A percentile compares a stretch with the other conserved stretches of the same genome.
These are phyloP conservation scores for Cyberlindnera americana DNA, from an alignment of 805 yeast species.

Conservation along the genomic window DNA sequence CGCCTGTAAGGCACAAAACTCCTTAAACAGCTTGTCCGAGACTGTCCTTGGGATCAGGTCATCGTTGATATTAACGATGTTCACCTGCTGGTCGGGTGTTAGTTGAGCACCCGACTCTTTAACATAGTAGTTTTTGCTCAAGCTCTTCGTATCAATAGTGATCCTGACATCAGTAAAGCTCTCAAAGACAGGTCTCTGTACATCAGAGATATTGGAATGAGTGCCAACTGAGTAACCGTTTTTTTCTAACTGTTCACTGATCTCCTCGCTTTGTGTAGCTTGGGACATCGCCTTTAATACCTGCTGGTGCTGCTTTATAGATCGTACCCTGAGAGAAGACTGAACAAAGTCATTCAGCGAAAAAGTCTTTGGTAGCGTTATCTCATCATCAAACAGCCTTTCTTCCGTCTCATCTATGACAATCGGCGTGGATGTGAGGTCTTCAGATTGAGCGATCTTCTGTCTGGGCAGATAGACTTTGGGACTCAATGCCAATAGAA, in stretches of 20 bases:
- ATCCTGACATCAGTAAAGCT: constrained; percentile 6
- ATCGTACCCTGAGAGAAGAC: constrained; percentile 11
- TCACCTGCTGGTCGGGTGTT: constrained; percentile 1
- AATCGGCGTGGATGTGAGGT: neutral
- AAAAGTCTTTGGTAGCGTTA: constrained; percentile 7
- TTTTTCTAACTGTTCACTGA: neutral
- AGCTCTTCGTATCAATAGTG: constrained; percentile 1
- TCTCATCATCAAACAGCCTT: constrained; percentile 6
- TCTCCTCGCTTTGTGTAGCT: neutral
- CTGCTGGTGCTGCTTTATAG: constrained; percentile 4
- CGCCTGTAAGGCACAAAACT: constrained; percentile 5
- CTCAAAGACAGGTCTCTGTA: neutral
- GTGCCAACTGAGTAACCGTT: neutral
- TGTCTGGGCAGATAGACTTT: constrained; percentile 10
- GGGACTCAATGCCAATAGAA: constrained; percentile 4
- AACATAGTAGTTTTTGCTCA: constrained; percentile 7
- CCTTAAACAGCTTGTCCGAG: constrained; percentile 3
- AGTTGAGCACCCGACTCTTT: constrained; percentile 6
- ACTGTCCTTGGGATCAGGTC: neutral
- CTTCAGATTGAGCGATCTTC: constrained; percentile 3
- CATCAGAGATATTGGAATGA: neutral
- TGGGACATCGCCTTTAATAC: constrained; percentile 1
- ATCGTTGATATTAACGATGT: constrained; percentile 5
- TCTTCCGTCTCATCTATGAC: constrained; percentile 8
- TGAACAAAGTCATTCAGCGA: constrained; percentile 7